Base-by-base conservation (phyloP, 176 grass and related monocot species). In the Aegilops speltoides region DNA sequence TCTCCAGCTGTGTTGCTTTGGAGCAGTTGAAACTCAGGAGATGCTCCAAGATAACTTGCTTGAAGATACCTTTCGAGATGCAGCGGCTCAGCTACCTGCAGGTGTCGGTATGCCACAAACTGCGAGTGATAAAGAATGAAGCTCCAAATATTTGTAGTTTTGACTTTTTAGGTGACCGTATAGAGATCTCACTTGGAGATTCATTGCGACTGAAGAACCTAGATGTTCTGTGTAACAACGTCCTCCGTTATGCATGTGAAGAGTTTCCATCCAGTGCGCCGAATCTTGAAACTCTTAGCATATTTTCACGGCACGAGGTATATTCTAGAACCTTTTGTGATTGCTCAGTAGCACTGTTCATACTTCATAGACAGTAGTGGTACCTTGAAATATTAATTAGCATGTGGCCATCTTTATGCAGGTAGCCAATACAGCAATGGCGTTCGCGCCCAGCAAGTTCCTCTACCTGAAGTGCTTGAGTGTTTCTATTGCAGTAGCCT, bases 101-200 rank as follows among this genome's bases (percentile, higher is more conserved):
- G 38, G 72, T 75, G 41, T 75, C 14, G 1, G 4, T 26, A 17
- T 75, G 41, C 72, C 11, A 14, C 13, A 24, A 25, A 12, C 7
- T 75, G 24, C 41, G 41, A 17, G 28, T 1, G 41, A 17, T 75
- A 48, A 75, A 75, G 41, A 75, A 48, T 1, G 72, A 75, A 75
- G 72, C 72, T 48, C 72, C 73, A 31, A 76, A 76, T 26, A 76
- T 52, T 76, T 26, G 16, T 52, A 54, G 25, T 54, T 31, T 52
- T 52, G 15, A 52, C 24, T 76, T 76, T 5, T 1, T 1, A 76
- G 73, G 73, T 76, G 43, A 29, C 73, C 23, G 38, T 46, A 43
- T 74, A 28, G 40, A 74, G 71, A 43, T 76, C 43, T 76, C 73
- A 28, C 43, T 76, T 17, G 73, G 43, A 76, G 43, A 76, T 8